Evolutionary conservation across 176 grass and related monocot genomes (phyloP), one percentile per base, ranked within the genome.

Genomic region (Bothriochloa decipiens): DNA sequence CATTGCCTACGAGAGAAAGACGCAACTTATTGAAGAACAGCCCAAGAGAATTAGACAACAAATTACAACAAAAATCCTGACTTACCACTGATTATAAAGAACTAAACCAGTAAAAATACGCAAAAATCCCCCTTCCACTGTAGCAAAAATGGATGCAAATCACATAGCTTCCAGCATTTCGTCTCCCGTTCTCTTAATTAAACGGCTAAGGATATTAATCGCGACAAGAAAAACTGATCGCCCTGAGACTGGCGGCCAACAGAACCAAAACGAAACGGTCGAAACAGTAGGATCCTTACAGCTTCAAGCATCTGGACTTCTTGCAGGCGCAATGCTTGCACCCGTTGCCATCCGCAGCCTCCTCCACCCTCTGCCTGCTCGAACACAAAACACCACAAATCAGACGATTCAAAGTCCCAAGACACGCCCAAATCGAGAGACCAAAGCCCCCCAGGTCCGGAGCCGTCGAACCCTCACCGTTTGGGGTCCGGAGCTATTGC

Each of bases 271-370:
- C 5, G 9, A 33, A 78, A 79, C 4, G 7, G 27, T 37, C 57
- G 33, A 8, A 52, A 25, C 80, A 22, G 83, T 32, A n/a, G 43
- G 68, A 0, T 75, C 32, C 90, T 86, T 86, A 92, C 90, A 92
- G 90, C 87, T 92, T 92, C 87, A 92, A 36, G 79, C 90, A 92
- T 86, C 84, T 92, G 68, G 90, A 92, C 75, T 92, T 92, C 52
- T 92, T 89, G 33, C 90, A 92, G 87, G 86, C 83, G 83, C 90
- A 92, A 89, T 88, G 86, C 90, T 89, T 92, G 83, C 90, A 92
- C 39, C 82, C 90, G 71, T 91, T 88, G 69, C 74, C 90, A 8
- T 91, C 90, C 26, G 68, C 90, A 18, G 43, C n/a, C 36, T 88
- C 90, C n/a, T 88, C 90, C 82, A 72, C 75, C 89, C 75, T 91